Percentiles rank a stretch among this genome's conserved stretches.
Evolutionary conservation across 805 yeast genomes (phyloP).

Genomic region (Kodamaea kaohsiungensis): DNA sequence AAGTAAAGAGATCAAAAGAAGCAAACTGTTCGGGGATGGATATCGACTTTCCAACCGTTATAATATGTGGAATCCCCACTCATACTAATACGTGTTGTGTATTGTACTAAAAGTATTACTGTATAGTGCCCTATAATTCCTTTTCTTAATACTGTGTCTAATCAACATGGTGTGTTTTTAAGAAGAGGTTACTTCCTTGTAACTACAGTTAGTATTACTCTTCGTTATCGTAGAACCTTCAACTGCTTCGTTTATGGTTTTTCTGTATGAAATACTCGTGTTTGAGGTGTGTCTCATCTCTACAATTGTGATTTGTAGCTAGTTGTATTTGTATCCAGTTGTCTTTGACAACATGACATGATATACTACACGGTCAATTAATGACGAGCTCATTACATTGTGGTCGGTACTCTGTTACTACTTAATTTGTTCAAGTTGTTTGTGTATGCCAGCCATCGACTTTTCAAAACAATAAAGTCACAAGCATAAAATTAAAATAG

Average conservation of each 20-base stretch:
- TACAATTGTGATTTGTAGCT: too few relatives aligned
- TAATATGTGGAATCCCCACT: neutral
- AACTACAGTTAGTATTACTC: too few relatives aligned
- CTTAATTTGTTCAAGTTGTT: neutral
- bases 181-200: too few relatives aligned
- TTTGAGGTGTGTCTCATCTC: too few relatives aligned
- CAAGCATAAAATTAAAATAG: neutral
- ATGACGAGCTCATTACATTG: neutral
- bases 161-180: neutral
- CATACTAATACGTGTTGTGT: neutral
- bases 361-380: neutral
- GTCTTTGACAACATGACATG: neutral
- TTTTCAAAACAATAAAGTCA: neutral
- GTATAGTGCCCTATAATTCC: too few relatives aligned
- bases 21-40: neutral
- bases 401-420: neutral
- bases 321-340: too few relatives aligned
- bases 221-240: too few relatives aligned
- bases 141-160: neutral
- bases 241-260: too few relatives aligned
- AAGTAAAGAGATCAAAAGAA: neutral
- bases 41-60: neutral
- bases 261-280: too few relatives aligned
- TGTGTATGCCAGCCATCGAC: neutral
- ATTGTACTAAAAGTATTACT: neutral